Percentiles rank a stretch among this genome's conserved stretches.
These are phyloP conservation scores for Russula foetens DNA, from an alignment of 768 basidiomycete species.

Conservation along the genomic window DNA sequence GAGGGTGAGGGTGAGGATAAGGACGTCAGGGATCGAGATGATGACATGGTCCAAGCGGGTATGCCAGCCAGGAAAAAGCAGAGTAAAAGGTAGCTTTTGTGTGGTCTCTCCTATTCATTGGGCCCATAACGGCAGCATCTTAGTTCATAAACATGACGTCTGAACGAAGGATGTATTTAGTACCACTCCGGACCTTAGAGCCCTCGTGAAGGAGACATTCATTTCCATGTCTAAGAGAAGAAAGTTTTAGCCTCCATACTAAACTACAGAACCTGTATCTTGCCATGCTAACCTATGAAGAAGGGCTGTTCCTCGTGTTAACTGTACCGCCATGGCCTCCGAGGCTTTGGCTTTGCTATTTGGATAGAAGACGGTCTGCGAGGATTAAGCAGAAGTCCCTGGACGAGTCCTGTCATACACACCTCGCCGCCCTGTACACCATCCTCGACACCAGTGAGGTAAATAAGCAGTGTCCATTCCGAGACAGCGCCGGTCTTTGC, in stretches of 20 bases:
- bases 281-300: constrained; percentile 58
- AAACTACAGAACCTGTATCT: background rate
- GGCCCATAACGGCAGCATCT: constrained; percentile 2
- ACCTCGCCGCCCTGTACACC: constrained; percentile 69
- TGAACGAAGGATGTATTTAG: constrained; percentile 66
- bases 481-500: constrained; percentile 50
- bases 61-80: constrained; percentile 65
- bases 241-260: background rate
- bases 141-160: constrained; percentile 59
- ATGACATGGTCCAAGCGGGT: constrained; percentile 87
- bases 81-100: constrained; percentile 31
- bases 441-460: constrained; percentile 63
- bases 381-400: background rate
- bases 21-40: constrained; percentile 85
- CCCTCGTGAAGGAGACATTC: constrained; percentile 72
- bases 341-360: constrained; percentile 42
- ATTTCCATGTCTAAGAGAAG: constrained; percentile 48
- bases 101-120: background rate
- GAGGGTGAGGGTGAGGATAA: constrained; percentile 40
- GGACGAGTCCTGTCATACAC: constrained; percentile 1
- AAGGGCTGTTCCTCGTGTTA: constrained; percentile 55
- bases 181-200: constrained; percentile 48
- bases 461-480: constrained; percentile 73
- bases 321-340: constrained; percentile 42
- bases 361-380: constrained; percentile 63